phyloP scores from a whole-genome alignment of 2,329 filamentous ascomycete genomes.

The Hypoxylon sp. region DNA sequence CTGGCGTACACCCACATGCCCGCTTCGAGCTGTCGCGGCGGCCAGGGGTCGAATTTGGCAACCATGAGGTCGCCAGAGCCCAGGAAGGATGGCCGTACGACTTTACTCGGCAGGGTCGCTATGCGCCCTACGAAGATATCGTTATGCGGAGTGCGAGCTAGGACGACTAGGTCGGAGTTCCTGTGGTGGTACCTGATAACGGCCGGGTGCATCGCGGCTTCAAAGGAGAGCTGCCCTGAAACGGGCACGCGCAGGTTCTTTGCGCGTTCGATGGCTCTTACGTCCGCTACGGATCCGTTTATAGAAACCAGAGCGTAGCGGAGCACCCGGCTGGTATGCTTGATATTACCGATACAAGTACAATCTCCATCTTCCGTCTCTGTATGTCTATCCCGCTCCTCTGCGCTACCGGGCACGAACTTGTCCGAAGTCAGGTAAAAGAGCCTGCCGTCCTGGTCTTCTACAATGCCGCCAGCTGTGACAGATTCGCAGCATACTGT shows the following conservation, averaged over 20 bases:
- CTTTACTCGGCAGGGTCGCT: slow-evolving; percentile 3
- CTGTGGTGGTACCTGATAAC: slow-evolving; percentile 9
- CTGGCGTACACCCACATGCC: slow-evolving; percentile 37
- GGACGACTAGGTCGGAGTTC: neutral
- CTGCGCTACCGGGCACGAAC: slow-evolving; percentile 4
- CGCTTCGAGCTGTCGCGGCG: neutral
- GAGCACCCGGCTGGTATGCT: slow-evolving; percentile 6
- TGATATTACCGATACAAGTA: slow-evolving; percentile 9
- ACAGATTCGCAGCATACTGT: slow-evolving; percentile 23
- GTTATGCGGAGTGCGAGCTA: slow-evolving; percentile 19
- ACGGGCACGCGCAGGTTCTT: neutral
- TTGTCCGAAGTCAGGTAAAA: slow-evolving; percentile 23
- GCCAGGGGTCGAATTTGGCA: slow-evolving; percentile 12
- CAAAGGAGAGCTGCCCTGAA: neutral
- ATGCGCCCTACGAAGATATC: slow-evolving; percentile 19
- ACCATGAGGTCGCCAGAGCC: slow-evolving; percentile 15
- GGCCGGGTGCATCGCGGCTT: slow-evolving; percentile 10
- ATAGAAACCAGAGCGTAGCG: slow-evolving; percentile 26
- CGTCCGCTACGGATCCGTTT: neutral
- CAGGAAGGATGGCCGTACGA: neutral
- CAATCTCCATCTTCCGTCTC: slow-evolving; percentile 23
- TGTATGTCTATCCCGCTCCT: neutral
- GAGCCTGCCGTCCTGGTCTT: neutral
- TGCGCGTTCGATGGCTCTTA: neutral
- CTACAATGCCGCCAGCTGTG: slow-evolving; percentile 26